These are phyloP conservation scores for Vigna hirtella DNA, from an alignment of 306 rosid species.

Conservation along the genomic window DNA sequence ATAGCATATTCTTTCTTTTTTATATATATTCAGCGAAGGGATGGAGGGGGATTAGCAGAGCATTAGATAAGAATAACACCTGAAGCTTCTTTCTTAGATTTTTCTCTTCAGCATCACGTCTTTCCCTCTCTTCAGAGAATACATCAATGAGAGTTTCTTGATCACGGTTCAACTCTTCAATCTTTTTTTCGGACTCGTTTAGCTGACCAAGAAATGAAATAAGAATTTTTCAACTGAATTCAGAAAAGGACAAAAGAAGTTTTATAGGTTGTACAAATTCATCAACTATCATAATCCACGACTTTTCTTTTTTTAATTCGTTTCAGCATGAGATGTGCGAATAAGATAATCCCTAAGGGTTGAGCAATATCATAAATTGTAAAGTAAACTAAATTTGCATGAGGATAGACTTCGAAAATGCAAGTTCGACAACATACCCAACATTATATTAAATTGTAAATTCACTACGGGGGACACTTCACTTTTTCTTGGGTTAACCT, in stretches of 20 bases:
- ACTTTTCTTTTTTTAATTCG: not conserved
- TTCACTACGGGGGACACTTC: no score
- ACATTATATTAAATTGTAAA: not conserved
- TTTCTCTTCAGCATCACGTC: slow-evolving; percentile 72
- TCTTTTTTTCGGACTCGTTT: slow-evolving; percentile 53
- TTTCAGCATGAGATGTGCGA: not conserved
- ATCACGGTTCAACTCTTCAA: slow-evolving; percentile 73
- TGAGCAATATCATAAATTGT: not conserved
- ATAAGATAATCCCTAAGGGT: not conserved
- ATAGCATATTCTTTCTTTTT: not conserved
- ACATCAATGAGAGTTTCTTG: slow-evolving; percentile 80
- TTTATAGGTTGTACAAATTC: not conserved
- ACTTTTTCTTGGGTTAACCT: no score
- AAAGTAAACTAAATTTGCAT: not conserved
- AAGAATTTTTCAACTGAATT: slow-evolving; percentile 22
- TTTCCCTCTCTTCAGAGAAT: slow-evolving; percentile 87
- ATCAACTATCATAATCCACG: not conserved
- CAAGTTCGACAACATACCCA: not conserved
- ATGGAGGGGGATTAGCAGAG: not conserved
- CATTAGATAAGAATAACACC: slow-evolving; percentile 46
- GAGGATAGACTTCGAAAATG: not conserved
- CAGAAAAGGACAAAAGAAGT: slow-evolving; percentile 3
- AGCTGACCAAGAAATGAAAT: slow-evolving; percentile 57
- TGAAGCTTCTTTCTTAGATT: slow-evolving; percentile 74
- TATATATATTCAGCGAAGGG: not conserved